phyloP scores from a whole-genome alignment of 2,329 filamentous ascomycete species.

The Neophaeococcomyces aloes region DNA sequence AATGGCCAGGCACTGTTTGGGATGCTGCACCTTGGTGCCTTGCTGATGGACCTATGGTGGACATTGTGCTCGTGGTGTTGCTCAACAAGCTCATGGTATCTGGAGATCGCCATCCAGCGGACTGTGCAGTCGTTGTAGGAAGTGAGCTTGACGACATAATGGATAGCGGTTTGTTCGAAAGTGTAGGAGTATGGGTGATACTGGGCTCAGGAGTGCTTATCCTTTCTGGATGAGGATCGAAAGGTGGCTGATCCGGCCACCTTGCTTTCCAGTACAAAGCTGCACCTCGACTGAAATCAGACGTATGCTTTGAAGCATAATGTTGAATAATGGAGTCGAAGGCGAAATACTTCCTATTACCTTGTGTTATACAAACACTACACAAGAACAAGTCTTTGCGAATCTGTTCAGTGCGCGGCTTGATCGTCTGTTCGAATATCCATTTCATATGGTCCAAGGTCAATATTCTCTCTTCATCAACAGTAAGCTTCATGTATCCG shows the following conservation, averaged over 20 bases:
- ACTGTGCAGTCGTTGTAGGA: conserved; percentile 1
- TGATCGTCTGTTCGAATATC: conserved; percentile 69
- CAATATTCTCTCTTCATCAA: conserved; percentile 40
- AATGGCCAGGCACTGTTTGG: neutral
- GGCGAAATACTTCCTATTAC: conserved; percentile 51
- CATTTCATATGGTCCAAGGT: conserved; percentile 80
- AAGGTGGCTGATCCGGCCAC: conserved; percentile 68
- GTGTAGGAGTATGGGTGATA: conserved; percentile 5
- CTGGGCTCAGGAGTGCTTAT: conserved; percentile 4
- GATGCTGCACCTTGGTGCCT: neutral
- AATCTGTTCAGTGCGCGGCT: conserved; percentile 53
- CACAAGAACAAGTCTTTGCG: conserved; percentile 68
- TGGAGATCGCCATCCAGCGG: conserved; percentile 5
- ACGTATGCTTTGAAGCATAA: conserved; percentile 72
- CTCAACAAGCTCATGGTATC: conserved; percentile 8
- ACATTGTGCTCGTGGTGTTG: conserved; percentile 4
- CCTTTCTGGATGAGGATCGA: conserved; percentile 27
- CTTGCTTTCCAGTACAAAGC: conserved; percentile 71
- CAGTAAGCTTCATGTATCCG: conserved; percentile 41
- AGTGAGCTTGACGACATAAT: conserved; percentile 1
- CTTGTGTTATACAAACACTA: conserved; percentile 53
- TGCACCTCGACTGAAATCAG: conserved; percentile 56
- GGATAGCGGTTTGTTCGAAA: conserved; percentile 3
- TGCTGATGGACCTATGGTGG: neutral
- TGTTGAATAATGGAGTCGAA: conserved; percentile 75